Conservation (phyloP, 2,329 filamentous ascomycete genomes). For the Botryosphaeria dothidea region DNA sequence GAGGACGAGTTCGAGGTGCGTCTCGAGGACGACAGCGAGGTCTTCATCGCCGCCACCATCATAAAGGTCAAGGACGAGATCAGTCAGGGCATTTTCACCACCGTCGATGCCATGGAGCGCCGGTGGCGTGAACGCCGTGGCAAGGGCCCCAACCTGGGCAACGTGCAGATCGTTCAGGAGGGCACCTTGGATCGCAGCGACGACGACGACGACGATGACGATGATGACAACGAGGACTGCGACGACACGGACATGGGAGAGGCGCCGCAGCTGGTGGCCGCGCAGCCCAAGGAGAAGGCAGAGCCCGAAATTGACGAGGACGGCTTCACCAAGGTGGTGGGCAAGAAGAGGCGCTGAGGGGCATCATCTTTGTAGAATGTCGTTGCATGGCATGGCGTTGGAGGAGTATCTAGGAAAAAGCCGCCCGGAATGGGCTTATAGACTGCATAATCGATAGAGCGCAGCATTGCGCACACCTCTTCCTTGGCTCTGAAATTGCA, state of each 20-base stretch:
- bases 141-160: slow-evolving; percentile 50
- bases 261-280: slow-evolving; percentile 35
- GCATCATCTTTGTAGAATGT: neutral
- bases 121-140: slow-evolving; percentile 64
- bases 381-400: slow-evolving; percentile 18
- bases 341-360: slow-evolving; percentile 39
- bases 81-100: slow-evolving; percentile 61
- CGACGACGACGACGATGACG: slow-evolving; percentile 55
- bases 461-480: neutral
- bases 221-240: slow-evolving; percentile 36
- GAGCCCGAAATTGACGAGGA: slow-evolving; percentile 44
- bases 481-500: slow-evolving; percentile 12
- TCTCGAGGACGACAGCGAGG: slow-evolving; percentile 84
- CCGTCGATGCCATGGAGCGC: slow-evolving; percentile 63
- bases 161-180: slow-evolving; percentile 56
- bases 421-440: slow-evolving; percentile 3
- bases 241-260: slow-evolving; percentile 39
- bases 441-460: slow-evolving; percentile 13
- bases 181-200: slow-evolving; percentile 49
- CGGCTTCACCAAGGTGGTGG: slow-evolving; percentile 44
- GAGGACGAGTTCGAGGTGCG: slow-evolving; percentile 93
- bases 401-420: slow-evolving; percentile 3
- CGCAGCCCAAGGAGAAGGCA: slow-evolving; percentile 30
- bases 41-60: slow-evolving; percentile 71
- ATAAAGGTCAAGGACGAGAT: slow-evolving; percentile 67